phyloP scores from a whole-genome alignment of 495 filamentous ascomycete genomes.

The Saxophila tyrrhenica region DNA sequence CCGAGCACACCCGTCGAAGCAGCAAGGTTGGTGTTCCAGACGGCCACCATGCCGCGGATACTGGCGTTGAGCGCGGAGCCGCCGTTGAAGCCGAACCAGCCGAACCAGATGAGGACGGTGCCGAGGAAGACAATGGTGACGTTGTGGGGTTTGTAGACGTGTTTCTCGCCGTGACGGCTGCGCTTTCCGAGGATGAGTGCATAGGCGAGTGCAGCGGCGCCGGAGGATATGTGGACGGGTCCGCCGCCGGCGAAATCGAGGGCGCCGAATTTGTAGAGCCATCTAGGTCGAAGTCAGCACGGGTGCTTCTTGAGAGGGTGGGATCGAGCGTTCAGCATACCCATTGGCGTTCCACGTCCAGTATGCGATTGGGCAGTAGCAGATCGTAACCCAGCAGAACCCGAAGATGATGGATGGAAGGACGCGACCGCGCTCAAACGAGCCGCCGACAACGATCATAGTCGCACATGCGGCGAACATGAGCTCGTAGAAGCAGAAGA shows the following conservation, averaged over 20 bases:
- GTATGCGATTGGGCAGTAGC: conserved; percentile 45
- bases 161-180: conserved; percentile 69
- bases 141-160: conserved; percentile 96
- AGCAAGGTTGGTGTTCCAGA: conserved; percentile 56
- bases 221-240: conserved; percentile 90
- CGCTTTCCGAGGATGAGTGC: conserved; percentile 75
- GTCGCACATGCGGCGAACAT: conserved; percentile 19
- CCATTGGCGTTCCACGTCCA: conserved; percentile 93
- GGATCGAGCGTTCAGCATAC: not conserved
- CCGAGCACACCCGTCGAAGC: conserved; percentile 84
- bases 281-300: too few relatives aligned
- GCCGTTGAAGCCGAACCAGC: conserved; percentile 98
- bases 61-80: conserved; percentile 82
- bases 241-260: conserved; percentile 95
- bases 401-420: conserved; percentile 90
- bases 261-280: conserved; percentile 73
- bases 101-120: conserved; percentile 97
- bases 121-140: conserved; percentile 94
- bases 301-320: too few relatives aligned
- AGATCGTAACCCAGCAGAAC: conserved; percentile 89
- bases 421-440: conserved; percentile 73
- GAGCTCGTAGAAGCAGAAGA: not conserved
- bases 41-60: conserved; percentile 71
- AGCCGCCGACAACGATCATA: conserved; percentile 68
- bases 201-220: conserved; percentile 70